Evolutionary conservation across 2,329 filamentous ascomycete species (phyloP).

Genomic region (Rasamsonia emersonii): DNA sequence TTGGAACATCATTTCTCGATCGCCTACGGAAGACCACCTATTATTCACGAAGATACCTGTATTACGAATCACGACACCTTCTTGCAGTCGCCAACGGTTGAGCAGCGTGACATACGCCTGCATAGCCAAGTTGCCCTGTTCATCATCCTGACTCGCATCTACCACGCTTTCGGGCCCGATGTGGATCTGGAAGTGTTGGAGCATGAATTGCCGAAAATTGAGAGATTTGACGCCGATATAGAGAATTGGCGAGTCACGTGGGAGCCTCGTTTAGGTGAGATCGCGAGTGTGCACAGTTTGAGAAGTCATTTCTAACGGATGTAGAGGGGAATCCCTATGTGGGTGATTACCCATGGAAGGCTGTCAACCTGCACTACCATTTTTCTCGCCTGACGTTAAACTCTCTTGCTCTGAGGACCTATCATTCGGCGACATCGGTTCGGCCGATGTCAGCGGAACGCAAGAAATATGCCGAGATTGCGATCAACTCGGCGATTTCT

Average conservation of each 20-base stretch:
- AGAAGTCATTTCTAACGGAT: neutral
- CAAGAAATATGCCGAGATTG: constrained; percentile 36
- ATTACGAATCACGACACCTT: constrained; percentile 29
- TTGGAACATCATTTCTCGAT: constrained; percentile 38
- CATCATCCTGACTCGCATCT: constrained; percentile 36
- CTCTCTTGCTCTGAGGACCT: constrained; percentile 42
- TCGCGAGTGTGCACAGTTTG: neutral
- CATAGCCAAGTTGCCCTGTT: constrained; percentile 38
- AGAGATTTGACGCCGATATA: constrained; percentile 31
- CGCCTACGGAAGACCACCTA: constrained; percentile 35
- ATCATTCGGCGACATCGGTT: constrained; percentile 29
- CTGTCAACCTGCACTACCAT: constrained; percentile 42
- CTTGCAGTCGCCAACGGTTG: constrained; percentile 19
- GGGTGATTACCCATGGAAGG: constrained; percentile 42
- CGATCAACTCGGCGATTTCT: constrained; percentile 34
- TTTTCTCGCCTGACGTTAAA: constrained; percentile 45
- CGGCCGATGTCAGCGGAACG: constrained; percentile 37
- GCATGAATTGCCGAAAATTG: constrained; percentile 31
- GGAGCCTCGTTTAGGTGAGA: constrained; percentile 26
- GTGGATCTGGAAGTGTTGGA: constrained; percentile 34
- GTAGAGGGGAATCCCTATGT: constrained; percentile 39
- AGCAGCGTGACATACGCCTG: constrained; percentile 28
- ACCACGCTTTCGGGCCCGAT: constrained; percentile 36
- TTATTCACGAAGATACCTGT: constrained; percentile 33
- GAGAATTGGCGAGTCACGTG: constrained; percentile 29